Percentiles rank a stretch among this genome's conserved stretches.
These are phyloP conservation scores for Apodospora peruviana DNA, from an alignment of 495 filamentous ascomycete genomes.

Conservation along the genomic window DNA sequence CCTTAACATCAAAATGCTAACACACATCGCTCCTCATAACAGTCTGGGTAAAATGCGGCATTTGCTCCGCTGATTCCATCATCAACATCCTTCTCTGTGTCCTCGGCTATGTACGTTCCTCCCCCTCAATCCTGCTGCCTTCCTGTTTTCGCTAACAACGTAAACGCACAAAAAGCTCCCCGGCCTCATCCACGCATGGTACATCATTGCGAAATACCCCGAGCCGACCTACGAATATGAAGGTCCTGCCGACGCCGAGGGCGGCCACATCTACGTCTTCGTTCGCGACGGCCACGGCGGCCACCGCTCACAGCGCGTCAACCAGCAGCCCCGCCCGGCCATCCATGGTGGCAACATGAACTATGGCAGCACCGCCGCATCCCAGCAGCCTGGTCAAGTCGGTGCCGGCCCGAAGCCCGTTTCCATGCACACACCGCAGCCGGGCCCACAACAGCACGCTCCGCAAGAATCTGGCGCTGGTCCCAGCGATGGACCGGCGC, in stretches of 20 bases:
- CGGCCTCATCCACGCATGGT: constrained; percentile 92
- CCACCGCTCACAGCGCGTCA: constrained; percentile 13
- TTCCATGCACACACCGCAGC: too few relatives aligned
- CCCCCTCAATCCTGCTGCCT: neutral
- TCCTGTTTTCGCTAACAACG: neutral
- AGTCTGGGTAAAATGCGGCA: constrained; percentile 95
- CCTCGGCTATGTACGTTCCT: constrained; percentile 62
- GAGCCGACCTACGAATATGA: constrained; percentile 65
- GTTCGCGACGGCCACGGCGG: constrained; percentile 37
- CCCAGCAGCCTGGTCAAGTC: too few relatives aligned
- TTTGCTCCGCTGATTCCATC: constrained; percentile 88
- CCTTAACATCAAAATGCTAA: constrained; percentile 9
- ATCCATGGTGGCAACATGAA: constrained; percentile 30
- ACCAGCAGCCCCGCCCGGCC: constrained; percentile 29
- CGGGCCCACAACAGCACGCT: neutral
- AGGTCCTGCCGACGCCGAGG: constrained; percentile 51
- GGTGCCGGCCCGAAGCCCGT: too few relatives aligned
- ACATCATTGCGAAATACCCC: constrained; percentile 91
- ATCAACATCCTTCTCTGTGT: constrained; percentile 92
- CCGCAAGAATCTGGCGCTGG: constrained; percentile 11
- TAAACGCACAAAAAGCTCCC: constrained; percentile 49
- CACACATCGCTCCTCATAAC: constrained; percentile 1
- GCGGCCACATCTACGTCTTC: constrained; percentile 61
- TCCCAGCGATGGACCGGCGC: constrained; percentile 31
- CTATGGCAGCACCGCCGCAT: constrained; percentile 30